Conservation (phyloP, 495 filamentous ascomycete genomes). For the Lineolata rhizophorae region DNA sequence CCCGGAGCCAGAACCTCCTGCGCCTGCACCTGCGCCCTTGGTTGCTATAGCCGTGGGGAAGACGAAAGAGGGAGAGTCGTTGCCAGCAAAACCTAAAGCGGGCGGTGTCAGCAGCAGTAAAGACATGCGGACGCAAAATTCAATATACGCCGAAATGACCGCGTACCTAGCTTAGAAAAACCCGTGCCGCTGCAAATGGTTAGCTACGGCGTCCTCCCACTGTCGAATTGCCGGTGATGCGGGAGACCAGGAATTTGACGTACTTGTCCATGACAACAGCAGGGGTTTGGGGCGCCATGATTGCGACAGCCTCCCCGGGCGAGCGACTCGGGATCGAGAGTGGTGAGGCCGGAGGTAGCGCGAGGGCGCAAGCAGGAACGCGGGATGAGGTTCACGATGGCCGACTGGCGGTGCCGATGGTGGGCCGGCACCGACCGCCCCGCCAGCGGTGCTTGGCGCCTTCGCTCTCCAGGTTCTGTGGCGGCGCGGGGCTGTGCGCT, state of each 20-base stretch:
- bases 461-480: too few relatives aligned
- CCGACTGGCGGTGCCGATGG: too few relatives aligned
- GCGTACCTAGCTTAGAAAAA: slow-evolving; percentile 87
- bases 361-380: too few relatives aligned
- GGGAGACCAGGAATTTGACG: slow-evolving; percentile 25
- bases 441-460: too few relatives aligned
- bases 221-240: slow-evolving; percentile 4
- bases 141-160: not conserved
- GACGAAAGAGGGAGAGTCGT: slow-evolving; percentile 96
- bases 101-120: too few relatives aligned
- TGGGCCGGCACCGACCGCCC: too few relatives aligned
- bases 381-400: too few relatives aligned
- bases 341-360: too few relatives aligned
- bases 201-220: not conserved
- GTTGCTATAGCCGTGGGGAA: slow-evolving; percentile 97
- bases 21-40: slow-evolving; percentile 50
- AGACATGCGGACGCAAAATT: not conserved
- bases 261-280: slow-evolving; percentile 99
- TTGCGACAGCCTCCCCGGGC: slow-evolving; percentile 13
- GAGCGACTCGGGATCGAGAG: too few relatives aligned
- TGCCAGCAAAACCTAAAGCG: slow-evolving; percentile 97
- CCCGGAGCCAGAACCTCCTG: slow-evolving; percentile 57
- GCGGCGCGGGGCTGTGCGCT: too few relatives aligned
- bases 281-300: slow-evolving; percentile 91
- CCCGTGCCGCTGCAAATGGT: slow-evolving; percentile 65